Evolutionary conservation across 257 asterid genomes (phyloP), one percentile per base, ranked within the genome.

Genomic region (Galeopsis tetrahit): DNA sequence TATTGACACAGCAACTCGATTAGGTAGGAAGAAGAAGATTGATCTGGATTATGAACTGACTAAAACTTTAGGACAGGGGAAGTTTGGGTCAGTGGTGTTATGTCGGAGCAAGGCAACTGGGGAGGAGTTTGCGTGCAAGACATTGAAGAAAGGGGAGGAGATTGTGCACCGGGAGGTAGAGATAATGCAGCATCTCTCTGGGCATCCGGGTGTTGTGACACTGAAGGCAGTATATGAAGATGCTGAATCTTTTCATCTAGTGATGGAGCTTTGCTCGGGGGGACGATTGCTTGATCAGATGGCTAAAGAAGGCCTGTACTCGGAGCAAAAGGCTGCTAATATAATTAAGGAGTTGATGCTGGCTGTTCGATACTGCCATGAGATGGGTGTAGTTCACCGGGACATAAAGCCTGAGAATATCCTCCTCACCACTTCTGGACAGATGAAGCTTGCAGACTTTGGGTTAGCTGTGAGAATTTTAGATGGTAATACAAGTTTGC

Each of bases 131-230:
- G 97, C 97, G 0, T 92, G 97, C 85, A 92, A 92, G 88, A 88
- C 81, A 71, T 64, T 92, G 86, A 70, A 66, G 15, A 92, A 92
- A 74, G 89, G 93, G 67, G 96, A 92, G 86, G 97, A 89, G 79
- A 87, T 86, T 79, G 96, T 92, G 21, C 97, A 92, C 59, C 84
- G 96, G 10, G 97, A 92, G 77, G 96, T 92, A 78, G 97, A 92
- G 86, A 92, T 92, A 79, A 92, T 92, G 97, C 97, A 92, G 82
- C 97, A 92, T 75, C 87, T 92, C 4, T 92, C 97, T 3, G 97
- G 97, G 58, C 93, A 92, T 78, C 96, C 87, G 0, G 93, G 97
- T 46, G 85, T 92, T 28, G 97, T 92, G 81, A 86, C 96, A 1
- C 63, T 92, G 63, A 86, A 88, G 73, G 89, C 96, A 2, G 97